A percentile compares a stretch with the other conserved stretches of the same genome.
phyloP scores from a whole-genome alignment of 352 stramenopile species.

The Phytophthora sansomeana region DNA sequence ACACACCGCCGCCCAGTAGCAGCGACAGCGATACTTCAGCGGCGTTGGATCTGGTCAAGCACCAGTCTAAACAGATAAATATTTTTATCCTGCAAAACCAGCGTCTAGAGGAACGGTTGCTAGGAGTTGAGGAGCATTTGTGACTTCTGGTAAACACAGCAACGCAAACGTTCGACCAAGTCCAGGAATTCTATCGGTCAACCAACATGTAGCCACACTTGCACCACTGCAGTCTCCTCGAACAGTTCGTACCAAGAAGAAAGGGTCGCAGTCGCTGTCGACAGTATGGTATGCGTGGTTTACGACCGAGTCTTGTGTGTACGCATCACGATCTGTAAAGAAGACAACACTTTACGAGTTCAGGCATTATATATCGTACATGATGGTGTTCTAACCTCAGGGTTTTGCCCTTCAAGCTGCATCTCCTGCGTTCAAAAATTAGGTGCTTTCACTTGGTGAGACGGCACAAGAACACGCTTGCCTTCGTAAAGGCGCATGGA shows the following conservation, averaged over 20 bases:
- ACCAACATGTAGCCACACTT: neutral
- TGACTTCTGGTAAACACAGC: neutral
- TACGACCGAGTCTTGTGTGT: constrained; percentile 6
- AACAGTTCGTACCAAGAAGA: constrained; percentile 1
- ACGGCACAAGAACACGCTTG: constrained; percentile 1
- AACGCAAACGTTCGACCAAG: neutral
- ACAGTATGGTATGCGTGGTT: constrained; percentile 18
- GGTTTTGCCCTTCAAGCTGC: constrained; percentile 2
- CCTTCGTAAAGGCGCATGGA: constrained; percentile 3
- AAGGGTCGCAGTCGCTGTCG: neutral
- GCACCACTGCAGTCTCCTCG: neutral
- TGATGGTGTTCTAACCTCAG: constrained; percentile 17
- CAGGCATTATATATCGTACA: constrained; percentile 7
- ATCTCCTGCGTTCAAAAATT: constrained; percentile 10
- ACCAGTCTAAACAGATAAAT: constrained; percentile 13
- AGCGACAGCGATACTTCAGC: no score
- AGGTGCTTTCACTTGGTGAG: neutral
- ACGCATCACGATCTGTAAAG: constrained; percentile 8
- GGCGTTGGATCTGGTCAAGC: constrained; percentile 15
- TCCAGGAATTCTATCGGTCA: no score
- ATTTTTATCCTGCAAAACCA: constrained; percentile 23
- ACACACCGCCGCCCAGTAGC: no score
- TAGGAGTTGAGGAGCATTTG: constrained; percentile 6
- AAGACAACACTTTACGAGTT: constrained; percentile 15
- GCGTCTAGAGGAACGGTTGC: constrained; percentile 12